Evolutionary conservation across 2,329 filamentous ascomycete species (phyloP).

Genomic region (Pseudovirgaria hyperparasitica): DNA sequence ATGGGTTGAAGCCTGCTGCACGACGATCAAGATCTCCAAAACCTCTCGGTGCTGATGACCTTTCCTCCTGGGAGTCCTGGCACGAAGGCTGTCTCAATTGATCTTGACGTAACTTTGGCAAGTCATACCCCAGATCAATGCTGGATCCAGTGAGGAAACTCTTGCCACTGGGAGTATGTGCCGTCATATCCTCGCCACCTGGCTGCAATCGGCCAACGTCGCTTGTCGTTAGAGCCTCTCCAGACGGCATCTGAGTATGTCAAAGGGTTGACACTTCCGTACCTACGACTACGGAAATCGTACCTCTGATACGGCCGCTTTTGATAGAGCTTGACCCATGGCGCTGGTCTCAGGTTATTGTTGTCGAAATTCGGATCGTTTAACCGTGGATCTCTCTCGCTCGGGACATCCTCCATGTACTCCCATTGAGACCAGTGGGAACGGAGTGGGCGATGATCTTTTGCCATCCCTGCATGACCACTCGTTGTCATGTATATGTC

Average conservation of each 20-base stretch:
- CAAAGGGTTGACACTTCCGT: slow-evolving; percentile 10
- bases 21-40: slow-evolving; percentile 16
- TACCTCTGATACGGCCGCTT: slow-evolving; percentile 12
- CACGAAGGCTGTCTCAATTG: slow-evolving; percentile 20
- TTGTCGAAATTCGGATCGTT: slow-evolving; percentile 9
- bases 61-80: slow-evolving; percentile 21
- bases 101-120: slow-evolving; percentile 5
- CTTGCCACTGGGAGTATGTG: slow-evolving; percentile 13
- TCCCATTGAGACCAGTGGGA: slow-evolving; percentile 24
- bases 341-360: slow-evolving; percentile 2
- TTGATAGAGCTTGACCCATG: slow-evolving; percentile 5
- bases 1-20: slow-evolving; percentile 15
- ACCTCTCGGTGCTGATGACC: slow-evolving; percentile 8
- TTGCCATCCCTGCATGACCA: slow-evolving; percentile 24
- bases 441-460: slow-evolving; percentile 22
- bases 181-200: slow-evolving; percentile 11
- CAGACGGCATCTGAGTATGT: slow-evolving; percentile 22
- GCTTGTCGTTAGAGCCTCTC: slow-evolving; percentile 3
- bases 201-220: too few species aligned
- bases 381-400: slow-evolving; percentile 7
- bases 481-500: slow-evolving; percentile 32
- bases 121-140: slow-evolving; percentile 5
- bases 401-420: slow-evolving; percentile 15
- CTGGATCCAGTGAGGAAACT: slow-evolving; percentile 4
- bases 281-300: slow-evolving; percentile 23